Conservation (phyloP, 2,329 filamentous ascomycete species). For the Sporothrix brasiliensis region DNA sequence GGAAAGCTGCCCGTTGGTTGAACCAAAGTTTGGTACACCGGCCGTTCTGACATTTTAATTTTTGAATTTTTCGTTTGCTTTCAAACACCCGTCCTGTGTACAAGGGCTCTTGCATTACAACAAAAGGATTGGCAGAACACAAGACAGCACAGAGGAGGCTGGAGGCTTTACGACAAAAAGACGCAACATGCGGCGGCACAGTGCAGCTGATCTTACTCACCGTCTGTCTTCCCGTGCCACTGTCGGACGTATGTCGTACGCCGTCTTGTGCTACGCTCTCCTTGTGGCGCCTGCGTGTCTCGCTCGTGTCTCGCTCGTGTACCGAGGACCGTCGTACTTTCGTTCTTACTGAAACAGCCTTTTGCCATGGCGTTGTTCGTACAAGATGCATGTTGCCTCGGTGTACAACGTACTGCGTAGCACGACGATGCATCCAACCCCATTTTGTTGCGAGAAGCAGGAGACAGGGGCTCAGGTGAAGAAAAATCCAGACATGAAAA, state of each 20-base stretch:
- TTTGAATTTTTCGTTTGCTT: too few relatives aligned
- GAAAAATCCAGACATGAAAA: background rate
- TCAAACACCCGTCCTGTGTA: background rate
- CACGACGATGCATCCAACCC: background rate
- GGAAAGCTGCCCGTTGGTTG: slow-evolving; percentile 10
- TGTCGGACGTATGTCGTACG: background rate
- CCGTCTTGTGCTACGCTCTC: background rate
- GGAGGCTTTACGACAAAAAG: background rate
- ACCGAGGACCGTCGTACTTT: background rate
- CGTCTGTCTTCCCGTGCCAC: slow-evolving; percentile 1
- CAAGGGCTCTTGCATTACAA: background rate
- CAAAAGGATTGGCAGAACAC: background rate
- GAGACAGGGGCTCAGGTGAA: slow-evolving; percentile 1
- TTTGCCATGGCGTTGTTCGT: background rate
- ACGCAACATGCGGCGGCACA: background rate
- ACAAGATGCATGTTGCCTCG: background rate
- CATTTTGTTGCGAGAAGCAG: background rate
- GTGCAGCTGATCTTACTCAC: background rate
- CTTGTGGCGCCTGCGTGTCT: slow-evolving; percentile 6
- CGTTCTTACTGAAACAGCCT: background rate
- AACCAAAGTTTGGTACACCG: background rate
- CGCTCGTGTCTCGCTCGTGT: slow-evolving; percentile 5
- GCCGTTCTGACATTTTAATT: background rate
- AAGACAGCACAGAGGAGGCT: background rate
- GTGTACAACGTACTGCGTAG: background rate